Percentiles rank a stretch among this genome's conserved stretches.
These are phyloP conservation scores for Trichophyton simii DNA, from an alignment of 2,329 filamentous ascomycete species.

Conservation along the genomic window DNA sequence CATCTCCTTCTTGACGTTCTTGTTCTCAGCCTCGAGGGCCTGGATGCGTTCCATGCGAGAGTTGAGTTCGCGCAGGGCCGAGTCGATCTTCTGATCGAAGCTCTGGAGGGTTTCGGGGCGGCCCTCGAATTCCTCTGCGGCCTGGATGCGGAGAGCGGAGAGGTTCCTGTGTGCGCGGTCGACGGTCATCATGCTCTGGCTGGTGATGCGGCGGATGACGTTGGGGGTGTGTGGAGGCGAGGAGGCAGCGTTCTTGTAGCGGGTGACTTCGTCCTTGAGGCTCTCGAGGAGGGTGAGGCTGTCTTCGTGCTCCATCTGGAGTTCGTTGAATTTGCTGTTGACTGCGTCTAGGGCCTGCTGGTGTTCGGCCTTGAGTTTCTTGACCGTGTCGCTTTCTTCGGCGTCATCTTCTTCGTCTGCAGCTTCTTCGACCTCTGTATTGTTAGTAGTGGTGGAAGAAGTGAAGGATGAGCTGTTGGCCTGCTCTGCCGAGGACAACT, in stretches of 20 bases:
- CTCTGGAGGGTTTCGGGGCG: constrained; percentile 77
- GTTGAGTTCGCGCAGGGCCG: constrained; percentile 86
- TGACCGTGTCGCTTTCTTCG: constrained; percentile 44
- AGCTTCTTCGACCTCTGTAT: no score
- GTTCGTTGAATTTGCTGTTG: constrained; percentile 64
- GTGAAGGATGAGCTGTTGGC: constrained; percentile 44
- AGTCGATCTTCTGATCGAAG: constrained; percentile 83
- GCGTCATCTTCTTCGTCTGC: constrained; percentile 46
- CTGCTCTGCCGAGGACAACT: constrained; percentile 69
- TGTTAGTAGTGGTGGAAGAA: constrained; percentile 41
- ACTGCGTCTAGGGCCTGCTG: constrained; percentile 62
- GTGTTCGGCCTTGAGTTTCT: constrained; percentile 59
- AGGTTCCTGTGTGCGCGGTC: constrained; percentile 89
- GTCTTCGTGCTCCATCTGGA: constrained; percentile 70
- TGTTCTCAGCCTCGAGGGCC: constrained; percentile 73
- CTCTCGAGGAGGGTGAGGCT: constrained; percentile 79
- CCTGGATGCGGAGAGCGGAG: constrained; percentile 77
- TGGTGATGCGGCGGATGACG: constrained; percentile 87
- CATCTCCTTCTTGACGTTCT: constrained; percentile 83
- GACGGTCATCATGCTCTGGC: constrained; percentile 65
- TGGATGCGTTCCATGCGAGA: constrained; percentile 78
- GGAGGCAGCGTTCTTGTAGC: constrained; percentile 50
- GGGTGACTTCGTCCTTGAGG: constrained; percentile 73
- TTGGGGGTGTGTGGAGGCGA: constrained; percentile 49
- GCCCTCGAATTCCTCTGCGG: constrained; percentile 69